These are phyloP conservation scores for Pisolithus tinctorius DNA, from an alignment of 768 basidiomycete genomes.

Conservation along the genomic window DNA sequence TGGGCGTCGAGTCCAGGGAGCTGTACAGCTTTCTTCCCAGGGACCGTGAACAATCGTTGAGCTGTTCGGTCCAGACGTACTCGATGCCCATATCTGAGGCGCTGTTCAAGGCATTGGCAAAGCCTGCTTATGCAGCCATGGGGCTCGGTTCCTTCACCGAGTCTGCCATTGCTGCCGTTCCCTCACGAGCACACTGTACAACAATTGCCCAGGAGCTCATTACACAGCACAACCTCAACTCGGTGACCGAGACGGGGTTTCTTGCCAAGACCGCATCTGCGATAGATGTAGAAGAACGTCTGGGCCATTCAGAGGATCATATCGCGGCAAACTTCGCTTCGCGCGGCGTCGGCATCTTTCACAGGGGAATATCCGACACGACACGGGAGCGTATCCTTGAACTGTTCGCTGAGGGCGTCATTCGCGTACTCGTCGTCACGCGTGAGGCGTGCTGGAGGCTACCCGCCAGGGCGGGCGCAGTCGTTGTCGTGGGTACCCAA, in stretches of 20 bases:
- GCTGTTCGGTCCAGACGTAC: conserved; percentile 66
- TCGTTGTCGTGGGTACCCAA: conserved; percentile 91
- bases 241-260: conserved; percentile 63
- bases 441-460: conserved; percentile 84
- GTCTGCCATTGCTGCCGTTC: conserved; percentile 77
- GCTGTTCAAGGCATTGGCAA: conserved; percentile 87
- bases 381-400: conserved; percentile 74
- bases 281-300: conserved; percentile 53
- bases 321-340: conserved; percentile 65
- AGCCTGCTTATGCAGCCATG: conserved; percentile 80
- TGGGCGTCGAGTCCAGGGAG: conserved; percentile 57
- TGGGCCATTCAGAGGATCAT: conserved; percentile 53
- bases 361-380: conserved; percentile 56
- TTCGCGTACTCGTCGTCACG: conserved; percentile 77
- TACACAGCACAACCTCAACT: conserved; percentile 78
- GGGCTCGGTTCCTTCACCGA: conserved; percentile 36
- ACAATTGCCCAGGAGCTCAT: conserved; percentile 76
- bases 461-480: conserved; percentile 75
- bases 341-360: conserved; percentile 85
- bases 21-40: conserved; percentile 75
- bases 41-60: conserved; percentile 76
- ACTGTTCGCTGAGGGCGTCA: conserved; percentile 71
- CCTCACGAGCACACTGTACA: conserved; percentile 73
- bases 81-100: conserved; percentile 81
- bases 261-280: conserved; percentile 43